A percentile compares a stretch with the other conserved stretches of the same genome.
phyloP scores from a whole-genome alignment of 1,139 yeast genomes.

The Scheffersomyces titani region DNA sequence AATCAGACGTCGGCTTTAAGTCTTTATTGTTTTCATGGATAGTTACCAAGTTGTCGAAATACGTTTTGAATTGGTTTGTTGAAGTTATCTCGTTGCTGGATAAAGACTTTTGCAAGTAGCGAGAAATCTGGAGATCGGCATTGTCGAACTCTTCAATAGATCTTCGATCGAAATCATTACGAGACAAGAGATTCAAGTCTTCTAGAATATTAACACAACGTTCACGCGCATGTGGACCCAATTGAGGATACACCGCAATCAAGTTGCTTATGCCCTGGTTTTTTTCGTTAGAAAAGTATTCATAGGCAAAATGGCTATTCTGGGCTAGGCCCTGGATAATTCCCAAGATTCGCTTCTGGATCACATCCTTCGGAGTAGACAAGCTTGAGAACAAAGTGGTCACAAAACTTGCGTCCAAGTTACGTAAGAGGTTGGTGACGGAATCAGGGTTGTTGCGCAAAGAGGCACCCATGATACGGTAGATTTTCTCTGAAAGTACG shows the following conservation, averaged over 20 bases:
- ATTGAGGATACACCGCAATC: constrained; percentile 26
- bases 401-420: constrained; percentile 11
- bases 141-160: constrained; percentile 21
- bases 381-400: constrained; percentile 14
- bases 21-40: constrained; percentile 27
- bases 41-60: constrained; percentile 45
- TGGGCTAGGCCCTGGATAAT: constrained; percentile 46
- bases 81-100: constrained; percentile 20
- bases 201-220: constrained; percentile 43
- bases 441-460: constrained; percentile 78
- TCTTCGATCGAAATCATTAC: constrained; percentile 23
- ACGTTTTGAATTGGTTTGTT: constrained; percentile 41
- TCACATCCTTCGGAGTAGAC: constrained; percentile 19
- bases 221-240: constrained; percentile 29
- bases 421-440: constrained; percentile 27
- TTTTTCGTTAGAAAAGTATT: constrained; percentile 22
- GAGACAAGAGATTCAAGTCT: constrained; percentile 29
- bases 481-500: constrained; percentile 42
- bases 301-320: constrained; percentile 25
- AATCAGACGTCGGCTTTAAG: constrained; percentile 29
- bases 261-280: constrained; percentile 26
- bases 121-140: constrained; percentile 29
- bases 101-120: constrained; percentile 31
- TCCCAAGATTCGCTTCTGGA: constrained; percentile 52
- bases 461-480: constrained; percentile 55